These are phyloP conservation scores for Suillus cothurnatus DNA, from an alignment of 768 basidiomycete genomes.

Conservation along the genomic window DNA sequence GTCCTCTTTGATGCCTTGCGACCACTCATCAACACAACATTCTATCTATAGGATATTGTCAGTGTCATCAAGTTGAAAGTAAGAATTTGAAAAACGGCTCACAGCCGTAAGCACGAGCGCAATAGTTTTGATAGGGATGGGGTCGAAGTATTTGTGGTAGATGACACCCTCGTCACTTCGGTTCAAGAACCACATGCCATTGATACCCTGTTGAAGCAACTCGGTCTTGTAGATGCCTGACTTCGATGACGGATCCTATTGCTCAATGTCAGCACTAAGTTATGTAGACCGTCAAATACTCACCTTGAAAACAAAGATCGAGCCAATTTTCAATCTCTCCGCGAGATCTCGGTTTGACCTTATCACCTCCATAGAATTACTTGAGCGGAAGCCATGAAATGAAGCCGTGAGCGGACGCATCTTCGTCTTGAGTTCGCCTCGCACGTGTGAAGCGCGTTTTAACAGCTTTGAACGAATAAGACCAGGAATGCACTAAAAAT, in stretches of 20 bases:
- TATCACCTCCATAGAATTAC: background rate
- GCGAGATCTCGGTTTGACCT: background rate
- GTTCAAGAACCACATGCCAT: background rate
- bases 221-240: background rate
- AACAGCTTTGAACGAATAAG: background rate
- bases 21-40: background rate
- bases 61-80: background rate
- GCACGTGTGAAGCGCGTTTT: constrained; percentile 11
- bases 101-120: background rate
- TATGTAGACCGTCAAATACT: background rate
- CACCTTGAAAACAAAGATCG: background rate
- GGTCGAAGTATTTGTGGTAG: background rate
- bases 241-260: background rate
- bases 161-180: background rate
- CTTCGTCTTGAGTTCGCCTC: constrained; percentile 14
- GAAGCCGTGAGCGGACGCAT: background rate
- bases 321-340: background rate
- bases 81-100: background rate
- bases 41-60: background rate
- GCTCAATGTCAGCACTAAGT: constrained; percentile 2
- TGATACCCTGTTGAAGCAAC: background rate
- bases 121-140: background rate
- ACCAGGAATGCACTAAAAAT: background rate
- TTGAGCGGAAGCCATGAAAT: constrained; percentile 4
- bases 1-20: background rate